Conservation (phyloP, 1,139 yeast genomes). For the Yamadazyma atlantica region DNA sequence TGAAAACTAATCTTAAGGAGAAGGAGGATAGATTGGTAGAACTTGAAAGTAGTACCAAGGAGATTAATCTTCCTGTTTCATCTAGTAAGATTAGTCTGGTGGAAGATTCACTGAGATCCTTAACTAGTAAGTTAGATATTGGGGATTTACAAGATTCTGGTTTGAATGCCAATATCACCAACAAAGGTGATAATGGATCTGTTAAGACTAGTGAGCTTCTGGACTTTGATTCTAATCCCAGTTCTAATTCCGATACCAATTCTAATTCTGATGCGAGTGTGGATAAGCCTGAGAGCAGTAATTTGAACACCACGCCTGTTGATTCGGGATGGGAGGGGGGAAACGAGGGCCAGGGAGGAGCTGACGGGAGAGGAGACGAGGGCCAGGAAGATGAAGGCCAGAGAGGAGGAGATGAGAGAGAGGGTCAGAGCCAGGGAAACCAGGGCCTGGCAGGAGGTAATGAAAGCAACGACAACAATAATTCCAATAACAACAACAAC, state of each 20-base stretch:
- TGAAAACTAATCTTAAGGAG: constrained; percentile 4
- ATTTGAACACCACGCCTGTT: neutral
- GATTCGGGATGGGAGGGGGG: too few species aligned
- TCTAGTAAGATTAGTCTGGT: too few species aligned
- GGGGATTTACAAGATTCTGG: neutral
- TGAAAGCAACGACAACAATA: neutral
- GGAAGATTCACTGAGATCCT: too few species aligned
- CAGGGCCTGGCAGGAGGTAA: too few species aligned
- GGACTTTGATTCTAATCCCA: constrained; percentile 1
- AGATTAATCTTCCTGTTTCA: too few species aligned
- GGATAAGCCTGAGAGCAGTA: too few species aligned
- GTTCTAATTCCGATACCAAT: neutral
- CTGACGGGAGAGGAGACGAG: too few species aligned
- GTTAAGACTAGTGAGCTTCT: constrained; percentile 1
- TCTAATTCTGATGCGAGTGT: neutral
- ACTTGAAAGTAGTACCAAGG: too few species aligned
- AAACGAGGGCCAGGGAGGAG: too few species aligned
- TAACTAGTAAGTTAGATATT: too few species aligned
- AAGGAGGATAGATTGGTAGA: neutral
- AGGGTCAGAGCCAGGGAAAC: neutral
- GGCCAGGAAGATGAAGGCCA: too few species aligned
- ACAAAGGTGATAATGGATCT: constrained; percentile 1
- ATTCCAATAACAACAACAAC: neutral
- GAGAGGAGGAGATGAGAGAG: neutral
- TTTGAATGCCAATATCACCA: neutral